Percentiles rank a stretch among this genome's conserved stretches.
phyloP scores from a whole-genome alignment of 2,329 filamentous ascomycete species.

The Zymoseptoria crescenta region DNA sequence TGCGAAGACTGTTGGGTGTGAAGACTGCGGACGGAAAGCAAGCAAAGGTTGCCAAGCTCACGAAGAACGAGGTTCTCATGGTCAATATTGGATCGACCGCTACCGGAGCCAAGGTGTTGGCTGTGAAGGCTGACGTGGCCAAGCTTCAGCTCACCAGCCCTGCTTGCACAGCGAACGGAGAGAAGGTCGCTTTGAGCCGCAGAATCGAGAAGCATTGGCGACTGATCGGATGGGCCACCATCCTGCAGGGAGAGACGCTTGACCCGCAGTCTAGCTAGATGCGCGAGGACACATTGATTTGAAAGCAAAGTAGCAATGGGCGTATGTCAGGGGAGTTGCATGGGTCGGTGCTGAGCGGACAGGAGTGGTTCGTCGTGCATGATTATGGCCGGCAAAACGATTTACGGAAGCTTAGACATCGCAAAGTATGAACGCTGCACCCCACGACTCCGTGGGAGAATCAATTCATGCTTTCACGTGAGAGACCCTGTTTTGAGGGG shows the following conservation, averaged over 20 bases:
- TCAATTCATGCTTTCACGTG: background rate
- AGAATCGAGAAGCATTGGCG: slow-evolving; percentile 99
- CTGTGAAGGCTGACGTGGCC: slow-evolving; percentile 94
- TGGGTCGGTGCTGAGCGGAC: background rate
- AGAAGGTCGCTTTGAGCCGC: slow-evolving; percentile 93
- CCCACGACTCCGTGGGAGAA: background rate
- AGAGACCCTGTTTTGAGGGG: background rate
- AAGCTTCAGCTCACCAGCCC: slow-evolving; percentile 78
- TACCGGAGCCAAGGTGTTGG: slow-evolving; percentile 92
- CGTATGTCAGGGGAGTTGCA: background rate
- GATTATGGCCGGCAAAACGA: background rate
- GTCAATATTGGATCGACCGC: slow-evolving; percentile 98
- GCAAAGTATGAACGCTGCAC: background rate
- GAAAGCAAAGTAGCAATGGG: background rate
- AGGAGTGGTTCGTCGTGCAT: background rate
- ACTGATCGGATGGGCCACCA: slow-evolving; percentile 66
- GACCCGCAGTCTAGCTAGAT: slow-evolving; percentile 9
- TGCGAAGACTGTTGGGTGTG: slow-evolving; percentile 88
- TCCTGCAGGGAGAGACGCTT: slow-evolving; percentile 19
- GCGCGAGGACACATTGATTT: background rate
- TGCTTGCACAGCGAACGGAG: slow-evolving; percentile 92
- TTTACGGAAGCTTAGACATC: background rate
- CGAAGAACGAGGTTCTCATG: slow-evolving; percentile 99
- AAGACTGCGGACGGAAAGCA: slow-evolving; percentile 98
- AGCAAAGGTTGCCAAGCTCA: slow-evolving; percentile 95